These are phyloP conservation scores for Suillus paluster DNA, from an alignment of 768 basidiomycete genomes.

Conservation along the genomic window DNA sequence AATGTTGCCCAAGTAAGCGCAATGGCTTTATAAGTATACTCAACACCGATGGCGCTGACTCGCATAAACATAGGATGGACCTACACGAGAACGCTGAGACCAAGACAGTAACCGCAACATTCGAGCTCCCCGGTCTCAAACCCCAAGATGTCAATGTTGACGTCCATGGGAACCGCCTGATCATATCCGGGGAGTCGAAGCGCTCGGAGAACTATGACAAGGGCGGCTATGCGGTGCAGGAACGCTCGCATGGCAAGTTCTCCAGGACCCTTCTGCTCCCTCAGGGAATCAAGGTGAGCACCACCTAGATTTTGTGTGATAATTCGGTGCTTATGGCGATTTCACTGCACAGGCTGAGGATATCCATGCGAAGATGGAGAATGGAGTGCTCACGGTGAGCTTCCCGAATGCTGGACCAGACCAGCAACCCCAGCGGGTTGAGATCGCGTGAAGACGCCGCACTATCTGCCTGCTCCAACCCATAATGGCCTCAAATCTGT, in stretches of 20 bases:
- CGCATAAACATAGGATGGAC: conserved; percentile 49
- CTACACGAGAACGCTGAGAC: conserved; percentile 52
- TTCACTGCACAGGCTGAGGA: conserved; percentile 27
- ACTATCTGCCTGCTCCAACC: not conserved
- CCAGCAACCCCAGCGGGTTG: not conserved
- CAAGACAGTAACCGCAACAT: conserved; percentile 55
- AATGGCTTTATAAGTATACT: not conserved
- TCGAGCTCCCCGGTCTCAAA: conserved; percentile 60
- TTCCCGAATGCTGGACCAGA: not conserved
- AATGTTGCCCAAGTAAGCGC: conserved; percentile 33
- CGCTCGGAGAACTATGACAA: conserved; percentile 39
- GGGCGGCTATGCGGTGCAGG: conserved; percentile 41
- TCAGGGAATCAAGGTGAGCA: conserved; percentile 49
- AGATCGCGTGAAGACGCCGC: conserved; percentile 17
- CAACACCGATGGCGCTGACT: not conserved
- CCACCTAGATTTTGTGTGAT: too few species aligned
- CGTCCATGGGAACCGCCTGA: conserved; percentile 51
- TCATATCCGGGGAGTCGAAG: conserved; percentile 53
- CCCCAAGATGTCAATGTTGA: conserved; percentile 59
- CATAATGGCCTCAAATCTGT: not conserved
- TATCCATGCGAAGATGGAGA: conserved; percentile 51
- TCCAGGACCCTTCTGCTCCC: conserved; percentile 52
- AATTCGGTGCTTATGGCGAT: not conserved
- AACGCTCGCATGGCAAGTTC: conserved; percentile 53
- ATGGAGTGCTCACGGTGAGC: conserved; percentile 32